Evolutionary conservation across 2,329 filamentous ascomycete species (phyloP).

Genomic region (Hypoxylon sp.): DNA sequence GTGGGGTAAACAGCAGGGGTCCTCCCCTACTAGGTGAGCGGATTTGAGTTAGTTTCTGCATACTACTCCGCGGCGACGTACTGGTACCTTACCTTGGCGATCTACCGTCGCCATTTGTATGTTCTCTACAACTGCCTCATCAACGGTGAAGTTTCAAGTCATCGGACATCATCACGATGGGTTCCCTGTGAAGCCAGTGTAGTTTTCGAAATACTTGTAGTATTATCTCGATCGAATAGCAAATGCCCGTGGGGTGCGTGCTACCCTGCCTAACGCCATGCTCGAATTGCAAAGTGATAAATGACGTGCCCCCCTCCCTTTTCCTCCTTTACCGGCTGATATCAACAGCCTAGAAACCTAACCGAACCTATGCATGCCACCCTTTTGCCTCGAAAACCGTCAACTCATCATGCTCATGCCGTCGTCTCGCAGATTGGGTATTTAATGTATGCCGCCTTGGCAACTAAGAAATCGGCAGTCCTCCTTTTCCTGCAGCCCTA

Average conservation of each 20-base stretch:
- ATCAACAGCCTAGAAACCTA: constrained; percentile 41
- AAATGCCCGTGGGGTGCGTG: constrained; percentile 27
- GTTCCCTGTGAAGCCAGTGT: constrained; percentile 2
- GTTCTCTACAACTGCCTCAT: constrained; percentile 2
- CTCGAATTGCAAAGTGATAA: constrained; percentile 34
- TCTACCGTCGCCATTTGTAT: neutral
- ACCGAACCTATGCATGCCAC: constrained; percentile 27
- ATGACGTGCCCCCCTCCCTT: constrained; percentile 23
- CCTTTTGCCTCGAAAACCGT: constrained; percentile 19
- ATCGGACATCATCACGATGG: constrained; percentile 5
- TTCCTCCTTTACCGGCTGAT: constrained; percentile 40
- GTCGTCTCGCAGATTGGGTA: constrained; percentile 27
- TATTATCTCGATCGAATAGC: constrained; percentile 25
- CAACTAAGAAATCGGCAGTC: constrained; percentile 33
- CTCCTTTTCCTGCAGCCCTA: constrained; percentile 2
- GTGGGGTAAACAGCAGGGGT: constrained; percentile 28
- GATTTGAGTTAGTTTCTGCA: constrained; percentile 67
- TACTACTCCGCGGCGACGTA: constrained; percentile 54
- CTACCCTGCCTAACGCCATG: constrained; percentile 42
- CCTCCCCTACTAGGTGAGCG: constrained; percentile 56
- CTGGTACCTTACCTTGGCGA: constrained; percentile 51
- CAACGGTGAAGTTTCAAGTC: neutral
- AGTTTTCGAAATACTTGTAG: constrained; percentile 6
- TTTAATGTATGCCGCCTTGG: constrained; percentile 37
- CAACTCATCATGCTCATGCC: constrained; percentile 23